phyloP scores from a whole-genome alignment of 768 basidiomycete genomes.

The Gelatoporia subvermispora region DNA sequence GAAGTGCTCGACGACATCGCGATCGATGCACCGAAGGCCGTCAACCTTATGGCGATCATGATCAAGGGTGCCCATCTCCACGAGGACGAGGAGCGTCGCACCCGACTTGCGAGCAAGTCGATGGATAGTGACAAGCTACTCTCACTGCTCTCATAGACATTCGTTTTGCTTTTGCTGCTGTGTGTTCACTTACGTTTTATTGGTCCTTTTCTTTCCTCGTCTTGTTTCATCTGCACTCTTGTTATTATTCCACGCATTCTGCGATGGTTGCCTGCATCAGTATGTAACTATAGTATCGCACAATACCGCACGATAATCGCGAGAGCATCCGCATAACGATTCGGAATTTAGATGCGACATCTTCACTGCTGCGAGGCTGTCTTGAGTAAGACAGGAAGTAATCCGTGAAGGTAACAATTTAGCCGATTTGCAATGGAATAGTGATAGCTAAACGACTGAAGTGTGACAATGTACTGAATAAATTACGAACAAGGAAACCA shows the following conservation, averaged over 20 bases:
- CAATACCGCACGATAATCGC: constrained; percentile 16
- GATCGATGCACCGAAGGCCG: constrained; percentile 87
- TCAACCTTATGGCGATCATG: constrained; percentile 68
- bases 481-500: no score
- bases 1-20: constrained; percentile 85
- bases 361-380: no score
- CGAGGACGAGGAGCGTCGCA: constrained; percentile 50
- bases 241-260: constrained; percentile 17
- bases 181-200: constrained; percentile 11
- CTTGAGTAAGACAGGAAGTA: no score
- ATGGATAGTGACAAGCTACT: constrained; percentile 57
- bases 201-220: constrained; percentile 5
- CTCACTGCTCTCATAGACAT: constrained; percentile 49
- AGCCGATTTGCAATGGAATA: no score
- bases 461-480: no score
- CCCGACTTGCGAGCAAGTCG: constrained; percentile 57
- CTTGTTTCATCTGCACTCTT: constrained; percentile 10
- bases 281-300: constrained; percentile 20
- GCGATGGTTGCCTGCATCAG: constrained; percentile 15
- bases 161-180: constrained; percentile 10
- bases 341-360: no score
- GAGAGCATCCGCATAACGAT: no score
- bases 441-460: no score
- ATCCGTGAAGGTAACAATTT: no score
- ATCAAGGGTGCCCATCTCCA: constrained; percentile 62